A percentile compares a stretch with the other conserved stretches of the same genome.
These are phyloP conservation scores for Nicotiana paniculata DNA, from an alignment of 257 asterid genomes.

Conservation along the genomic window DNA sequence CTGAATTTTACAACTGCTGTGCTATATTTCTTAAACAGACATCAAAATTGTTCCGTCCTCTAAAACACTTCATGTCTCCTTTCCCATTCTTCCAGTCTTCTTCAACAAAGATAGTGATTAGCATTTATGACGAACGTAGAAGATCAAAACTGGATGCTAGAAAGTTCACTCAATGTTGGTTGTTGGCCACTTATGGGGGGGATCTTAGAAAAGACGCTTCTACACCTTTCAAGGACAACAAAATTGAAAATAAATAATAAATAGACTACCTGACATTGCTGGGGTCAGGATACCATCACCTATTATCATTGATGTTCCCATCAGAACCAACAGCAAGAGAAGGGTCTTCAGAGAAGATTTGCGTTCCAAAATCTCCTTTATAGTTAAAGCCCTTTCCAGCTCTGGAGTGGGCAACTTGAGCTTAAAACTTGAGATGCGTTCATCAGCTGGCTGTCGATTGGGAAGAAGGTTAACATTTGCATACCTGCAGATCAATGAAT, in stretches of 20 bases:
- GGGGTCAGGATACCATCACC: slow-evolving; percentile 98
- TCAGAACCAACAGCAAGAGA: slow-evolving; percentile 73
- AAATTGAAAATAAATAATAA: background rate
- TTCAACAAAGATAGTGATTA: background rate
- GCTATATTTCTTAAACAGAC: background rate
- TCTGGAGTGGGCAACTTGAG: slow-evolving; percentile 93
- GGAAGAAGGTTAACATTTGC: slow-evolving; percentile 91
- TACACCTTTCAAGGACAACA: background rate
- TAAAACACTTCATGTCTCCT: background rate
- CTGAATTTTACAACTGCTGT: background rate
- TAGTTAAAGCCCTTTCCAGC: slow-evolving; percentile 76
- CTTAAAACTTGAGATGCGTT: slow-evolving; percentile 80
- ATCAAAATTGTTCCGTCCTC: background rate
- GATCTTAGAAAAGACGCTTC: background rate
- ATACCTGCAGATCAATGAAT: slow-evolving; percentile 85
- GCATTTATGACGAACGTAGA: background rate
- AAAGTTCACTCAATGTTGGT: background rate
- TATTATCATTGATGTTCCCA: slow-evolving; percentile 91
- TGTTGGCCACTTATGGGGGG: background rate
- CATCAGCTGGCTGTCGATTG: slow-evolving; percentile 84
- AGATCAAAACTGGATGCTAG: background rate
- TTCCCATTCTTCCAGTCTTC: background rate
- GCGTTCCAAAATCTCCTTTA: slow-evolving; percentile 73
- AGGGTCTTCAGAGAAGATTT: slow-evolving; percentile 47
- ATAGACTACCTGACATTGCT: slow-evolving; percentile 77